Evolutionary conservation across 2,329 filamentous ascomycete genomes (phyloP).

Genomic region (Periglandula ipomoeae): DNA sequence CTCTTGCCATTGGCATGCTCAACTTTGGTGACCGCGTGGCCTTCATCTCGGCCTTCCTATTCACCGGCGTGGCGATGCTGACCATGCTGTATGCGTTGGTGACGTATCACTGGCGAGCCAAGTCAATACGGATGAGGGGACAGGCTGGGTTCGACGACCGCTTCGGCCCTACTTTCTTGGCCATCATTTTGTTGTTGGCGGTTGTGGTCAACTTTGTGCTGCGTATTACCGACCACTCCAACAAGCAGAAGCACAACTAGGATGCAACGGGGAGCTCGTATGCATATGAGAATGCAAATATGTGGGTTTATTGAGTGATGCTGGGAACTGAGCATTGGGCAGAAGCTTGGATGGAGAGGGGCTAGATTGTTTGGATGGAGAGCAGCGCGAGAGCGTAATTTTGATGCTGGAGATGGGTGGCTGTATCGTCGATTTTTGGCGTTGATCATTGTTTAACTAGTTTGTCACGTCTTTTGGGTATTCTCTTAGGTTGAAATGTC

Average conservation of each 20-base stretch:
- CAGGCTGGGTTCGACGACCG: constrained; percentile 96
- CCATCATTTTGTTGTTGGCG: constrained; percentile 74
- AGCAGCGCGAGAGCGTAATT: not conserved
- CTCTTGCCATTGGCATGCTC: constrained; percentile 89
- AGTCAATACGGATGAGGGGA: constrained; percentile 80
- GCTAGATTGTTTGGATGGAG: not conserved
- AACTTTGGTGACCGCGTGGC: constrained; percentile 96
- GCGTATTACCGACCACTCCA: constrained; percentile 45
- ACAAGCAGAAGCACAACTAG: constrained; percentile 25
- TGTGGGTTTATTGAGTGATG: no score
- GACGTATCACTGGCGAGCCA: constrained; percentile 96
- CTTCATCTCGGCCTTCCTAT: constrained; percentile 87
- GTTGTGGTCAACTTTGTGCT: constrained; percentile 96
- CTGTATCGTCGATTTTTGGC: not conserved
- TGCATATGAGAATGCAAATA: no score
- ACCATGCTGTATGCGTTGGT: constrained; percentile 92
- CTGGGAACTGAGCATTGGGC: no score
- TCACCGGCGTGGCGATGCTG: constrained; percentile 88
- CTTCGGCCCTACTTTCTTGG: constrained; percentile 84
- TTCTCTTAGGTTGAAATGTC: not conserved
- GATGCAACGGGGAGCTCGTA: not conserved
- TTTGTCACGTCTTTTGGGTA: constrained; percentile 1
- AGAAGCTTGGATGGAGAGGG: no score
- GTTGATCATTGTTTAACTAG: not conserved
- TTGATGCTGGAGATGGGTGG: not conserved